phyloP scores from a whole-genome alignment of 2,329 filamentous ascomycete genomes.

The Fusarium sp. region DNA sequence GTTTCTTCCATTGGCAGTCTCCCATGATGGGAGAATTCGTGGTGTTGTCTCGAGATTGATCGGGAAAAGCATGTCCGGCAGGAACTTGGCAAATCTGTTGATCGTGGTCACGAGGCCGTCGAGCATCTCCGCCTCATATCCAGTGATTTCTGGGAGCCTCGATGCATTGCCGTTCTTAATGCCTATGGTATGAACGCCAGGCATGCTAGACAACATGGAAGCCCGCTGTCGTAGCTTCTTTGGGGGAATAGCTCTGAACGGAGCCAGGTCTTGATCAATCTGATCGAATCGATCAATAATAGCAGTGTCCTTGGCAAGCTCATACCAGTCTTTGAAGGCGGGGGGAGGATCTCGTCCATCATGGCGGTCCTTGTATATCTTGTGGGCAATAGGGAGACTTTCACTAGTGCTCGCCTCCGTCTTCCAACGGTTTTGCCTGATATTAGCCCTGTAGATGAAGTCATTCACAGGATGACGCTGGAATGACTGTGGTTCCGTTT shows the following conservation, averaged over 20 bases:
- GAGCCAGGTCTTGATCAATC: conserved; percentile 79
- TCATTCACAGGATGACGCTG: conserved; percentile 62
- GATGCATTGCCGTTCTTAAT: conserved; percentile 74
- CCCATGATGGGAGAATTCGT: conserved; percentile 67
- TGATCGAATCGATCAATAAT: conserved; percentile 86
- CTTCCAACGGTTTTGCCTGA: conserved; percentile 64
- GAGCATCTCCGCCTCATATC: conserved; percentile 54
- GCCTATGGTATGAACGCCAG: conserved; percentile 63
- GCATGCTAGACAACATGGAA: conserved; percentile 55
- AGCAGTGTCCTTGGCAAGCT: conserved; percentile 78
- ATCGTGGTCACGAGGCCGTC: conserved; percentile 74
- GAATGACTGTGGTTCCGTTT: conserved; percentile 51
- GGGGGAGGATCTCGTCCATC: conserved; percentile 80
- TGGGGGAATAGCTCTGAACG: conserved; percentile 82
- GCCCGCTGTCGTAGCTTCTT: conserved; percentile 74
- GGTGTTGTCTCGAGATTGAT: conserved; percentile 76
- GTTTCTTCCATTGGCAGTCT: conserved; percentile 61
- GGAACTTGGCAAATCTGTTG: conserved; percentile 75
- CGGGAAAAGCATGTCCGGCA: conserved; percentile 87
- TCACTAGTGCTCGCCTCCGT: conserved; percentile 62
- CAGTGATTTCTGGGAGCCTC: conserved; percentile 54
- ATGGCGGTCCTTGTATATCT: conserved; percentile 65
- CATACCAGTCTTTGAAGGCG: conserved; percentile 87
- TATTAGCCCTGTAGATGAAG: conserved; percentile 63
- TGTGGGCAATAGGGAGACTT: conserved; percentile 61